Base-by-base conservation (phyloP, 305 asterid species). In the Lippia alba region DNA sequence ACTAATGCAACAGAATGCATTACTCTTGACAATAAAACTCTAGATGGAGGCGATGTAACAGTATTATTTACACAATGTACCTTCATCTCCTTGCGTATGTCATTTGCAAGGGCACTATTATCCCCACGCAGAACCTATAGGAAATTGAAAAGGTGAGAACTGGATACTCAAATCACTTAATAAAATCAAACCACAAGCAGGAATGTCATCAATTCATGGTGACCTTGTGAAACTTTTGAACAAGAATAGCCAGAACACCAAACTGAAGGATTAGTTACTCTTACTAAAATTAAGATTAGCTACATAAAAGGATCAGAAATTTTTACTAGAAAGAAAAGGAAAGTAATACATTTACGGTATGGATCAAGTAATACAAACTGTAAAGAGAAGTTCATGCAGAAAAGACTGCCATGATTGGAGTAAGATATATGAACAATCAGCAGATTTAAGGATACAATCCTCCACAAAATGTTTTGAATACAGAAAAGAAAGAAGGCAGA, bases 31-130 rank as follows among this genome's bases (percentile, higher is more conserved):
- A 46, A 56, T 20, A 17, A 50, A 45, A 16, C 36, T 34, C 11
- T 16, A 62, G 44, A 46, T 49, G 57, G 34, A 14, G 30, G 33
- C 39, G 45, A 40, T 55, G 44, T 24, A 59, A 59, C 58, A 50
- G 24, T 20, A 53, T 55, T 68, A 46, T 68, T 59, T 24, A 51
- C 16, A 51, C 19, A 66, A 56, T 19, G 32, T 79, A 91, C 98
- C 96, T 91, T 94, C 94, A 91, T 94, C 85, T 94, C 99, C 79
- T 90, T 91, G 81, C 96, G 94, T 77, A 94, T 94, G 87, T 91
- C 99, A 78, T 88, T 91, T 41, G 99, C 99, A 82, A 91, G 96
- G 70, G 87, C 80, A 81, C 98, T 91, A 78, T 94, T 94, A 87
- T 91, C 99, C 69, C 97, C 99, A 77, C 89, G 95, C 67, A 94